Evolutionary conservation across 169 alveolate species (phyloP).

Genomic region (Besnoitia besnoiti): DNA sequence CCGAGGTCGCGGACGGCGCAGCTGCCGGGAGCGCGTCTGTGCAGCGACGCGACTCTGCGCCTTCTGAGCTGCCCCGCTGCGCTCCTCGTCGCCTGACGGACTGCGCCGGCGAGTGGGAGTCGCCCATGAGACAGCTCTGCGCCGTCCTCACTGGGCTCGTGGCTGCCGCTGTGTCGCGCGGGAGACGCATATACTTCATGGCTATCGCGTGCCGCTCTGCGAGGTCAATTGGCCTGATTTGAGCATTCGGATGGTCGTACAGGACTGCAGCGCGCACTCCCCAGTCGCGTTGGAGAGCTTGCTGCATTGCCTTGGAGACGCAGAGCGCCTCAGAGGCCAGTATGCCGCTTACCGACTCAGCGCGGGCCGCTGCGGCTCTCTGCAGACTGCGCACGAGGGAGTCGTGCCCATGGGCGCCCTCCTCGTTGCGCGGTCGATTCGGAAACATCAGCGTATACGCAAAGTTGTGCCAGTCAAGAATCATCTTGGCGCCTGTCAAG

Average conservation of each 20-base stretch:
- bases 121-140: too few species aligned
- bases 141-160: not conserved
- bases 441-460: slow-evolving; percentile 86
- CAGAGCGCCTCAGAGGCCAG: slow-evolving; percentile 85
- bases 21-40: not conserved
- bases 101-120: too few species aligned
- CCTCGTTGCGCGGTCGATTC: not conserved
- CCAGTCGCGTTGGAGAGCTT: slow-evolving; percentile 75
- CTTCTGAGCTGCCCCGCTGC: too few species aligned
- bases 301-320: slow-evolving; percentile 88
- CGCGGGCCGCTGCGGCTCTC: slow-evolving; percentile 37
- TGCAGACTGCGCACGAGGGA: not conserved
- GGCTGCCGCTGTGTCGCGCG: not conserved
- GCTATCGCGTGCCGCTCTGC: slow-evolving; percentile 66
- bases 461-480: slow-evolving; percentile 93
- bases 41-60: too few species aligned
- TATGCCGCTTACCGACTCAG: slow-evolving; percentile 84
- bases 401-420: not conserved
- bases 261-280: slow-evolving; percentile 82
- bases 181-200: slow-evolving; percentile 63
- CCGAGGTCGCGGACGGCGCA: not conserved
- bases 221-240: slow-evolving; percentile 69
- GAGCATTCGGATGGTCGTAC: slow-evolving; percentile 84
- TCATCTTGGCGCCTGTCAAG: slow-evolving; percentile 71
- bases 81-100: too few species aligned